Base-by-base conservation (phyloP, 2,329 filamentous ascomycete genomes). In the Penicillium verrucosum region DNA sequence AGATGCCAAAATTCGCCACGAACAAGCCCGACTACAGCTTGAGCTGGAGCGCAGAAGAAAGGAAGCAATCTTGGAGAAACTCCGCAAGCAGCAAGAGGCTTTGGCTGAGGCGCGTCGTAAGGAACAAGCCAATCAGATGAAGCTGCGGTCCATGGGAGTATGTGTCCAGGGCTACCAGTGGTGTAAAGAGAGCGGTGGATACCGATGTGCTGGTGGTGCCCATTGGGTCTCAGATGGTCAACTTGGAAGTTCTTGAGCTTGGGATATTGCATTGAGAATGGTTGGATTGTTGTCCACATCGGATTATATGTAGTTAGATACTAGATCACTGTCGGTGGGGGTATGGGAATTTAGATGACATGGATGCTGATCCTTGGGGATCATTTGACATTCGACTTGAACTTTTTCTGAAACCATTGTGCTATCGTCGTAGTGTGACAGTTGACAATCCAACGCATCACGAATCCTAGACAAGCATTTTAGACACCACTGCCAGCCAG, bases 111-210 rank as follows among this genome's bases (percentile, higher is more conserved):
- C 66, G 42, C 71, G 66, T 44, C 73, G 66, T 58, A 72, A 77
- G 59, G 78, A 81, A 57, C 65, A 70, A 18, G 69, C 63, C n/a
- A 25, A 37, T 11, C 78, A 82, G 70, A 61, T 66, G 38, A 85
- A 81, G 63, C 66, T 90, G 60, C 71, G 66, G 60, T 30, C 61
- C 1, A 76, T 84, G 74, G 87, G 87, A 0, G 48, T 70, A 0
- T 92, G 88, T 68, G 75, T 77, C 0, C 37, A 53, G 18, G 88
- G 87, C 0, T 90, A 46, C 65, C 52, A 56, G 0, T 91, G 88
- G 88, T 83, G 88, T 27, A 83, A 82, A 62, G 80, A 86, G 64
- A 40, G 2, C 1, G 66, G 64, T 1, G 87, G 87, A 0, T 90
- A 84, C 69, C 70, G 85, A 5, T 90, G 88, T 72, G 78, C 79